Evolutionary conservation across 2,329 filamentous ascomycete species (phyloP).

Genomic region (Karstenula rhodostoma): DNA sequence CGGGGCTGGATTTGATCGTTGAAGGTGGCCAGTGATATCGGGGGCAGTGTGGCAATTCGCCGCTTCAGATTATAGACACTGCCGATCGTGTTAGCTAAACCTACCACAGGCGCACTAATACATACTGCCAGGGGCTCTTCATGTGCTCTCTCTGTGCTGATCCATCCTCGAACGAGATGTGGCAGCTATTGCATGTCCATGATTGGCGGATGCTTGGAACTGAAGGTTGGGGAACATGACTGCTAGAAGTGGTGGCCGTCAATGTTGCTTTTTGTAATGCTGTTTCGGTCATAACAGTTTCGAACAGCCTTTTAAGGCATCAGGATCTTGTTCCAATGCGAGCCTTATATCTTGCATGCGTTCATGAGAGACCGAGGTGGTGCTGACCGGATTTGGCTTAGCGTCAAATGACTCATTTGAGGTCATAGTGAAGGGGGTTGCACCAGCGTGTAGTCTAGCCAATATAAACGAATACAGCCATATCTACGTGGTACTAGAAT

Average conservation of each 20-base stretch:
- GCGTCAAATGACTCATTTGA: constrained; percentile 2
- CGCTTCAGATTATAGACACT: constrained; percentile 32
- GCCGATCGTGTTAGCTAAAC: constrained; percentile 20
- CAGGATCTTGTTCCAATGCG: neutral
- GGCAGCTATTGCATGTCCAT: constrained; percentile 12
- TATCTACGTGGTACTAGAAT: too few species aligned
- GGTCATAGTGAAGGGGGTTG: neutral
- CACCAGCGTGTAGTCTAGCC: too few species aligned
- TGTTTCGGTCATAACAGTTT: neutral
- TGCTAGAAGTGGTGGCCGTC: neutral
- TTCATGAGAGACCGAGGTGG: neutral
- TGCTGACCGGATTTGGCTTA: neutral
- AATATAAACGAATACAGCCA: too few species aligned
- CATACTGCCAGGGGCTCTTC: constrained; percentile 41
- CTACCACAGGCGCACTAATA: constrained; percentile 5
- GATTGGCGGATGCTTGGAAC: neutral
- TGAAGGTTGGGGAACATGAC: neutral
- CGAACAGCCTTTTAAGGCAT: neutral
- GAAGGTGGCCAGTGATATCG: constrained; percentile 23
- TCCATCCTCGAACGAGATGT: constrained; percentile 20
- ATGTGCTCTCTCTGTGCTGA: constrained; percentile 35
- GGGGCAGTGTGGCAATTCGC: constrained; percentile 24
- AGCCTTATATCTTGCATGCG: neutral
- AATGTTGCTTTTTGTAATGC: neutral
- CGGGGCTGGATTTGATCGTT: constrained; percentile 11